A percentile compares a stretch with the other conserved stretches of the same genome.
Evolutionary conservation across 2,329 filamentous ascomycete species (phyloP).

Genomic region (Penicillium sp.): DNA sequence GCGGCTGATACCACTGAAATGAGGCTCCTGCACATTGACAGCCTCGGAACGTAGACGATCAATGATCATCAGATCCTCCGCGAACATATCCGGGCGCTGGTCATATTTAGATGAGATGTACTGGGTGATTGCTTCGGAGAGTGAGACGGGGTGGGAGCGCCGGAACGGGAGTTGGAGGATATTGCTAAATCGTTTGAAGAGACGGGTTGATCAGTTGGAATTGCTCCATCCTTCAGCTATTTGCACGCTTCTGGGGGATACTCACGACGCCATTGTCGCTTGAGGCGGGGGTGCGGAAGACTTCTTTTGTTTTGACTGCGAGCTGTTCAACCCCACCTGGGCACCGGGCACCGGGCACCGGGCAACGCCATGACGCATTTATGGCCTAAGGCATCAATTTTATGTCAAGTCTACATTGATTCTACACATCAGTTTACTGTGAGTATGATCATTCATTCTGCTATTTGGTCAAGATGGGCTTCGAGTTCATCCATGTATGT

Average conservation of each 20-base stretch:
- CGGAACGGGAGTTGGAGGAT: constrained; percentile 81
- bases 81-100: constrained; percentile 96
- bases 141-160: constrained; percentile 72
- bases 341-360: constrained; percentile 3
- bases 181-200: constrained; percentile 34
- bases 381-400: constrained; percentile 27
- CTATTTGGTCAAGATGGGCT: constrained; percentile 24
- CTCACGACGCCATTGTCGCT: constrained; percentile 39
- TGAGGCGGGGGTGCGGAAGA: constrained; percentile 12
- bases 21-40: constrained; percentile 84
- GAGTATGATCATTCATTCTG: constrained; percentile 12
- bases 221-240: not conserved
- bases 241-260: not conserved
- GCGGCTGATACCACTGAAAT: constrained; percentile 80
- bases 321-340: constrained; percentile 25
- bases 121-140: constrained; percentile 80
- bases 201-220: not conserved
- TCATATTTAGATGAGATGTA: constrained; percentile 99
- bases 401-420: not conserved
- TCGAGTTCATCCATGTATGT: constrained; percentile 25
- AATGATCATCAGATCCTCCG: constrained; percentile 80
- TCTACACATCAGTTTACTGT: not conserved
- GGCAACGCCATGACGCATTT: constrained; percentile 35
- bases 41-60: constrained; percentile 80
- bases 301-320: constrained; percentile 32